These are phyloP conservation scores for Eimeria necatrix DNA, from an alignment of 169 alveolate species.

Conservation along the genomic window DNA sequence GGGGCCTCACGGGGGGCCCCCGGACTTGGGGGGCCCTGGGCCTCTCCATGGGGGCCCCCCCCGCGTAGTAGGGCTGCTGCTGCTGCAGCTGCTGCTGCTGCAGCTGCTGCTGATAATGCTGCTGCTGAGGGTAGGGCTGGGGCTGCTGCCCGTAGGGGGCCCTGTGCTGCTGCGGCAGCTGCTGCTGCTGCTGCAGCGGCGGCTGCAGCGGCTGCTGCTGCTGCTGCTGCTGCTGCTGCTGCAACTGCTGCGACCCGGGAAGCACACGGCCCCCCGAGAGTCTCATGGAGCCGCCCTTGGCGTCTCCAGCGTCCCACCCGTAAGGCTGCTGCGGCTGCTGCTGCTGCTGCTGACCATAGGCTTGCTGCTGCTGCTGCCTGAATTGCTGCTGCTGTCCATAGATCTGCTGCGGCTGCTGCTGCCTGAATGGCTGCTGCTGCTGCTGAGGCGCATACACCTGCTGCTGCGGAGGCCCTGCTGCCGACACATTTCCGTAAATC, in stretches of 20 bases:
- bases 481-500: neutral
- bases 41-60: neutral
- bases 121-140: neutral
- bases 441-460: neutral
- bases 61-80: conserved; percentile 5
- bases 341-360: neutral
- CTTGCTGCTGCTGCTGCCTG: neutral
- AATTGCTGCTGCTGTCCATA: neutral
- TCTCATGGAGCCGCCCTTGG: neutral
- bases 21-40: neutral
- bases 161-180: conserved; percentile 3
- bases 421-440: neutral
- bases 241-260: neutral
- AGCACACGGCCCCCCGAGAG: too few relatives aligned
- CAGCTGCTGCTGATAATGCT: neutral
- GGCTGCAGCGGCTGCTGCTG: too few relatives aligned
- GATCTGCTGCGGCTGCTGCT: neutral
- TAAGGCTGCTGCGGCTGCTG: neutral
- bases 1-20: neutral
- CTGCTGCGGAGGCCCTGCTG: neutral
- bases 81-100: conserved; percentile 11
- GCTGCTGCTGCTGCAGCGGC: neutral
- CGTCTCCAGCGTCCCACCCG: neutral
- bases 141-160: neutral
- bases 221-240: conserved; percentile 36